Percentiles rank a stretch among this genome's conserved stretches.
phyloP scores from a whole-genome alignment of 140 eudicot genomes.

The Ambrosia hybrid region DNA sequence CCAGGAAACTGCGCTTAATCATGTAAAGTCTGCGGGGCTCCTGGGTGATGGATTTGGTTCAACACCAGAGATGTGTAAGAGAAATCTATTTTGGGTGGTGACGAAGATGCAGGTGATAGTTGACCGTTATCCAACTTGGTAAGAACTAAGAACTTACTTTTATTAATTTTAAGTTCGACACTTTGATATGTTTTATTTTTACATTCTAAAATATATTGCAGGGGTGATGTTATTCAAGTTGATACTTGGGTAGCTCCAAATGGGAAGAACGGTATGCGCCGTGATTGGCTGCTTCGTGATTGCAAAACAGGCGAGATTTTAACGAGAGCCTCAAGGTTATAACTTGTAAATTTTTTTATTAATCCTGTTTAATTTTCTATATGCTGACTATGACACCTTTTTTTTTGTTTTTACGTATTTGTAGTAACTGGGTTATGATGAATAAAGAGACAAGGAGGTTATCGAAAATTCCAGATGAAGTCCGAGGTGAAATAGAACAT shows the following conservation, averaged over 20 bases:
- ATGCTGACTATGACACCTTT: not conserved
- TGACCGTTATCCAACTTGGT: constrained; percentile 98
- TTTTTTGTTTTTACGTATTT: constrained; percentile 6
- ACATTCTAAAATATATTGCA: constrained; percentile 30
- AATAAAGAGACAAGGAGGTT: constrained; percentile 84
- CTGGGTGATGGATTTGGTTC: constrained; percentile 96
- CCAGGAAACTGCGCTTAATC: constrained; percentile 96
- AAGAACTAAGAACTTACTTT: constrained; percentile 24
- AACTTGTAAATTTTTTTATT: not conserved
- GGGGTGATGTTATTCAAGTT: constrained; percentile 99
- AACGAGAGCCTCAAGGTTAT: constrained; percentile 92
- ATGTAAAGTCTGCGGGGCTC: constrained; percentile 80
- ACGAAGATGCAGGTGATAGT: constrained; percentile 89
- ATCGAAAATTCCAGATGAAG: constrained; percentile 92
- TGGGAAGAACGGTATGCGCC: constrained; percentile 95
- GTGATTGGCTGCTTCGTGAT: constrained; percentile 96
- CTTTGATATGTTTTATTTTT: not conserved
- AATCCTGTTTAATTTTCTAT: not conserved
- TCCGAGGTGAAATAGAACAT: constrained; percentile 72
- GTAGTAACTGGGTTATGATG: constrained; percentile 94
- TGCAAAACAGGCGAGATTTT: constrained; percentile 69
- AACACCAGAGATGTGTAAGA: constrained; percentile 90
- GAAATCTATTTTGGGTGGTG: constrained; percentile 93
- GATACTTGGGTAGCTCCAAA: constrained; percentile 96
- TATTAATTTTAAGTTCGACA: not conserved